Evolutionary conservation across 495 filamentous ascomycete species (phyloP).

Genomic region (Penicillium simplicissimum): DNA sequence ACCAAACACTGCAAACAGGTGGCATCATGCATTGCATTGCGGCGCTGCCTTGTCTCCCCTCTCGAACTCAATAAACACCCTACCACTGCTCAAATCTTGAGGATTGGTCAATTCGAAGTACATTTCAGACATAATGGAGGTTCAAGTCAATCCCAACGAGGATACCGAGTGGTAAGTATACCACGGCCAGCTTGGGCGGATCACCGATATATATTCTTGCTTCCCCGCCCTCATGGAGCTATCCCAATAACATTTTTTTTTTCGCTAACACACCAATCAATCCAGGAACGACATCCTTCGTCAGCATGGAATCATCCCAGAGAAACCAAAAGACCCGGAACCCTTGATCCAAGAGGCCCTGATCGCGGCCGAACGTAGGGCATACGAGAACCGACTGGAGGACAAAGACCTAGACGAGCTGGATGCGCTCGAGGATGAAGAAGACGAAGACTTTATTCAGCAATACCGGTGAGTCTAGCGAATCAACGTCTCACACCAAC

Average conservation of each 20-base stretch:
- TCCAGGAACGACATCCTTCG: constrained; percentile 97
- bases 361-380: constrained; percentile 71
- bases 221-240: constrained; percentile 15
- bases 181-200: neutral
- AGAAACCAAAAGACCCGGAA: constrained; percentile 92
- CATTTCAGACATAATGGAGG: constrained; percentile 60
- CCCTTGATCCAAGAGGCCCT: constrained; percentile 96
- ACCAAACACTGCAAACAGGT: constrained; percentile 51
- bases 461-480: constrained; percentile 62
- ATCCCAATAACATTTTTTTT: constrained; percentile 7
- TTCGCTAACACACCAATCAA: constrained; percentile 7
- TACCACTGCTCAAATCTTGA: neutral
- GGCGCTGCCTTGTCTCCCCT: constrained; percentile 11
- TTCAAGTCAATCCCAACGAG: constrained; percentile 92
- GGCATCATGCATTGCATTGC: constrained; percentile 31
- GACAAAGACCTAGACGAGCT: constrained; percentile 93
- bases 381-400: constrained; percentile 87
- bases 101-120: neutral
- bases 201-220: constrained; percentile 6
- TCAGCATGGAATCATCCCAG: constrained; percentile 92
- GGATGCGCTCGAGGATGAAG: constrained; percentile 90
- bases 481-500: too few relatives aligned
- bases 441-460: constrained; percentile 88
- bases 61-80: constrained; percentile 10
- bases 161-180: constrained; percentile 89